These are phyloP conservation scores for Fraxinus excelsior DNA, from an alignment of 257 asterid genomes.

Conservation along the genomic window DNA sequence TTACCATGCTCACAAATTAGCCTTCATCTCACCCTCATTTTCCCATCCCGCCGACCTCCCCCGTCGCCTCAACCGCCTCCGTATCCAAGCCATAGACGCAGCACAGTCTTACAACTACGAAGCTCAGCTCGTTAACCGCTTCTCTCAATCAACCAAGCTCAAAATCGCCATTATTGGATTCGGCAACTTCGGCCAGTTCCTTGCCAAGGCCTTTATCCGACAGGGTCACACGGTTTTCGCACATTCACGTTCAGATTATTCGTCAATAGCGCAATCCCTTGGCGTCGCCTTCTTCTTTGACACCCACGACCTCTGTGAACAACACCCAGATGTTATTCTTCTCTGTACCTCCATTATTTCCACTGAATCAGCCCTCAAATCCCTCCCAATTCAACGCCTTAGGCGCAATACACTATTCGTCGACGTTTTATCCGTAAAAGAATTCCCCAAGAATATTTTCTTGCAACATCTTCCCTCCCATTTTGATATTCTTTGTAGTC, in stretches of 20 bases:
- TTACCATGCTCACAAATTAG: not conserved
- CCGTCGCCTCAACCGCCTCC: not conserved
- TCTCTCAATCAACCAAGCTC: constrained; percentile 50
- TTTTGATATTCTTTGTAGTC: constrained; percentile 78
- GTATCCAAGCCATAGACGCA: constrained; percentile 64
- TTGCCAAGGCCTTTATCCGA: constrained; percentile 59
- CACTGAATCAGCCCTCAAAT: constrained; percentile 56
- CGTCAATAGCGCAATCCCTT: constrained; percentile 41
- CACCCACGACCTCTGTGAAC: constrained; percentile 70
- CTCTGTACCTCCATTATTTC: constrained; percentile 68
- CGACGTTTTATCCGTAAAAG: constrained; percentile 71
- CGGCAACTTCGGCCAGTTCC: constrained; percentile 81
- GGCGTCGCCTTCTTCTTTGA: constrained; percentile 64
- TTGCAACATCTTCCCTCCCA: constrained; percentile 57
- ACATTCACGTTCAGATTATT: constrained; percentile 57
- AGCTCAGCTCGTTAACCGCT: constrained; percentile 41
- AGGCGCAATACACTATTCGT: constrained; percentile 64
- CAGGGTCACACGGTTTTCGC: constrained; percentile 69
- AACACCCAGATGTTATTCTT: constrained; percentile 72
- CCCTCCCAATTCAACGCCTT: constrained; percentile 65
- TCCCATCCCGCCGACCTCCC: constrained; percentile 15
- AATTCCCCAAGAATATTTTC: constrained; percentile 66
- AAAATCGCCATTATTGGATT: constrained; percentile 69
- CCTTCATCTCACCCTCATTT: not conserved
- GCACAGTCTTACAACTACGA: constrained; percentile 74